phyloP scores from a whole-genome alignment of 208 protist genomes.

The Wallacemonas sp. region DNA sequence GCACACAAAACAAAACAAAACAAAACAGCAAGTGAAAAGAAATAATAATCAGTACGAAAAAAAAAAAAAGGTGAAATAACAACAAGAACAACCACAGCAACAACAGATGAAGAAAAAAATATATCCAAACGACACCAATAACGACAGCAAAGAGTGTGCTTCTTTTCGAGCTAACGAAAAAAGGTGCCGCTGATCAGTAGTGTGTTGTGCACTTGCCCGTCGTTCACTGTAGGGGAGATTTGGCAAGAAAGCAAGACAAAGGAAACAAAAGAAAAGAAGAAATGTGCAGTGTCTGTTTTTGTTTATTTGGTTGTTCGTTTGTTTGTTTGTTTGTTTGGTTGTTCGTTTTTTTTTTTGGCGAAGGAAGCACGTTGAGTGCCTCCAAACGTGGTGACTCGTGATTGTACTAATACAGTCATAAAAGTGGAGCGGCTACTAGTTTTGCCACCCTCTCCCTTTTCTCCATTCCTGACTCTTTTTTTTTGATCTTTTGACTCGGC shows the following conservation, averaged over 20 bases:
- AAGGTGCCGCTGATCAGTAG: no score
- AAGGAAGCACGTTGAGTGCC: background rate
- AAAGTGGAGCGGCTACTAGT: no score
- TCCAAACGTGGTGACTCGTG: background rate
- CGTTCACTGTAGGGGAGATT: no score
- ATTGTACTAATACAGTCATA: background rate
- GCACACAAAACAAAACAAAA: background rate
- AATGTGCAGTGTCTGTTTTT: no score
- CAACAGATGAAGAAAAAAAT: background rate
- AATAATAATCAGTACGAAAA: background rate
- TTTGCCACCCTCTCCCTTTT: slow-evolving; percentile 1
- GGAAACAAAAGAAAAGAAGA: no score
- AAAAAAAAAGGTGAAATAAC: background rate
- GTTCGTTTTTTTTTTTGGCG: slow-evolving; percentile 12
- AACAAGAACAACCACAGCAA: background rate
- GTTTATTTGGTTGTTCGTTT: slow-evolving; percentile 15
- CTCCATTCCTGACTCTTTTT: slow-evolving; percentile 11
- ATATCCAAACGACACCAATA: no score
- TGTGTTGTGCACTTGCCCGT: no score
- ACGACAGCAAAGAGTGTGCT: no score
- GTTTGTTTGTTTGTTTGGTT: slow-evolving; percentile 7
- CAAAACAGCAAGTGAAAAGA: background rate
- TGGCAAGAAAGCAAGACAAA: no score
- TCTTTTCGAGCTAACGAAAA: no score
- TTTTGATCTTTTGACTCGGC: background rate